Evolutionary conservation across 805 yeast species (phyloP).

Genomic region (Metschnikowia santaceciliae): DNA sequence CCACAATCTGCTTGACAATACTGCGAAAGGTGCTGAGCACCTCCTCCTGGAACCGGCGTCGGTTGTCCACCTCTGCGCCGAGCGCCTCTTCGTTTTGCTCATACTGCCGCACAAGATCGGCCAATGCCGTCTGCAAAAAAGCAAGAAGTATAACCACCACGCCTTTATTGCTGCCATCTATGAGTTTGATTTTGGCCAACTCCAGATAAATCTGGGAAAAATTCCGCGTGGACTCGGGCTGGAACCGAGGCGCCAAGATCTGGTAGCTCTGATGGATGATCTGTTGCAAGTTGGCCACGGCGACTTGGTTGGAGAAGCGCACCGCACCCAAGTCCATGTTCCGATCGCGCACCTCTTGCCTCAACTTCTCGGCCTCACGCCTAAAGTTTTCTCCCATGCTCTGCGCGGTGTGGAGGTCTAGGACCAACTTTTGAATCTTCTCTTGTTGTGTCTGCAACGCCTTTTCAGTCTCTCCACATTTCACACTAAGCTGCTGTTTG

Average conservation of each 20-base stretch:
- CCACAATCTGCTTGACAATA: slow-evolving; percentile 10
- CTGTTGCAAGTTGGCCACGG: slow-evolving; percentile 7
- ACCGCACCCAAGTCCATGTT: slow-evolving; percentile 2
- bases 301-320: slow-evolving; percentile 10
- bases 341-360: background rate
- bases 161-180: slow-evolving; percentile 3
- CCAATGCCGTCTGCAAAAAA: slow-evolving; percentile 10
- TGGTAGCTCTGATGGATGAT: slow-evolving; percentile 12
- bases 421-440: background rate
- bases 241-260: slow-evolving; percentile 10
- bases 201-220: slow-evolving; percentile 10
- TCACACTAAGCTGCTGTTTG: background rate
- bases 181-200: slow-evolving; percentile 2
- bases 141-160: slow-evolving; percentile 7
- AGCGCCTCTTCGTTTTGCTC: slow-evolving; percentile 11
- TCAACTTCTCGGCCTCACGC: background rate
- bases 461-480: background rate
- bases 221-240: slow-evolving; percentile 11
- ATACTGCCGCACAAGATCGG: slow-evolving; percentile 10
- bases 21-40: slow-evolving; percentile 11
- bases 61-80: slow-evolving; percentile 10
- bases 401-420: background rate
- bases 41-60: slow-evolving; percentile 14
- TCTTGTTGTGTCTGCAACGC: background rate
- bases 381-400: background rate